These are phyloP conservation scores for Chrysosporium queenslandicum DNA, from an alignment of 2,329 filamentous ascomycete genomes.

Conservation along the genomic window DNA sequence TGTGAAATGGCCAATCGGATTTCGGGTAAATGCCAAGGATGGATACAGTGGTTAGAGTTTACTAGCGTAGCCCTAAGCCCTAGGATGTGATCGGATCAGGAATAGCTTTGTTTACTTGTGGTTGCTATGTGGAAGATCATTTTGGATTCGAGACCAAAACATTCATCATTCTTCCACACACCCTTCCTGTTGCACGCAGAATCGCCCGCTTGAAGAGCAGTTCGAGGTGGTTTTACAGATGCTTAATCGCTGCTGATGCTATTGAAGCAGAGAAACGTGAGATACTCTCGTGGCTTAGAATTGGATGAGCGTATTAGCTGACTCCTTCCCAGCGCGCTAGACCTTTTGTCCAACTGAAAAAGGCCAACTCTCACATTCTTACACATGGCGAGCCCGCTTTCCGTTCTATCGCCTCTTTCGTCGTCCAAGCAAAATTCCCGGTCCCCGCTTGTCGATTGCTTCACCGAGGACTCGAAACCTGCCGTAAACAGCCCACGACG, in stretches of 20 bases:
- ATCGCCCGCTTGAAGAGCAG: no score
- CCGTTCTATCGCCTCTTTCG: conserved; percentile 34
- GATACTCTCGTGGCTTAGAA: not conserved
- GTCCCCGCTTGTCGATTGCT: conserved; percentile 20
- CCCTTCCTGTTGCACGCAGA: no score
- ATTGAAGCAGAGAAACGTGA: not conserved
- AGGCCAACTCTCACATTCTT: not conserved
- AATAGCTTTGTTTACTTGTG: conserved; percentile 8
- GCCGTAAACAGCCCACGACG: not conserved
- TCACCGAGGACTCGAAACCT: conserved; percentile 20
- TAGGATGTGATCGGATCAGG: not conserved
- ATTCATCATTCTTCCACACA: not conserved
- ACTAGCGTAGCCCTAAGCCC: conserved; percentile 9
- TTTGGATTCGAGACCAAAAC: not conserved
- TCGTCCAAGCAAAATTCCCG: conserved; percentile 35
- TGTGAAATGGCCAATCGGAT: no score
- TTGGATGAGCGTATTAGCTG: not conserved
- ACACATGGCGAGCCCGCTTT: conserved; percentile 34
- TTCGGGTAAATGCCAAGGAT: not conserved
- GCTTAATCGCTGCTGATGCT: no score
- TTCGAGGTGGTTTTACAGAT: no score
- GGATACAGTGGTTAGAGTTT: not conserved
- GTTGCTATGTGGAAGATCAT: conserved; percentile 6
- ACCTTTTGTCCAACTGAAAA: not conserved
- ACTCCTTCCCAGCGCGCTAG: not conserved